Conservation (phyloP, 2,329 filamentous ascomycete genomes). For the Emydomyces testavorans region DNA sequence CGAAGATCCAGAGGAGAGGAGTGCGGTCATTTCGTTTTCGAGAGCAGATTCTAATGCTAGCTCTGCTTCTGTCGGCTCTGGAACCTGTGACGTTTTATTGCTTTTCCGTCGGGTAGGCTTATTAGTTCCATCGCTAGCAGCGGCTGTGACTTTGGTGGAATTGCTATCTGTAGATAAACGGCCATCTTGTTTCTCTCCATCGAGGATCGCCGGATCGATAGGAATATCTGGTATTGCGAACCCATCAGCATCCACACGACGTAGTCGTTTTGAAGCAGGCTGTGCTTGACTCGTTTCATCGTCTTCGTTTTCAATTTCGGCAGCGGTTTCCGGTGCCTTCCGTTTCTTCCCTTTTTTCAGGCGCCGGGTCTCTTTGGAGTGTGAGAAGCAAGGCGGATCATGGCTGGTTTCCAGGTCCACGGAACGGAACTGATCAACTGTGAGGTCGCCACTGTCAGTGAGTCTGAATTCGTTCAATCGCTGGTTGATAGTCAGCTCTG, state of each 20-base stretch:
- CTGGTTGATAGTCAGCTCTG: slow-evolving; percentile 82
- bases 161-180: not conserved
- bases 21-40: slow-evolving; percentile 58
- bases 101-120: slow-evolving; percentile 23
- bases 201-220: slow-evolving; percentile 35
- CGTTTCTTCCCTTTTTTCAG: slow-evolving; percentile 36
- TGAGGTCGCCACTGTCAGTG: slow-evolving; percentile 72
- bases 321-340: slow-evolving; percentile 27
- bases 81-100: slow-evolving; percentile 26
- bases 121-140: not conserved
- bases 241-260: slow-evolving; percentile 52
- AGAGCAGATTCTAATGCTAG: slow-evolving; percentile 48
- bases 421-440: slow-evolving; percentile 66
- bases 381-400: slow-evolving; percentile 69
- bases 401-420: slow-evolving; percentile 52
- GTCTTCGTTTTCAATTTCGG: slow-evolving; percentile 41
- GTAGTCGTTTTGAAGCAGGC: slow-evolving; percentile 22
- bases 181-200: slow-evolving; percentile 6
- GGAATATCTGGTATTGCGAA: slow-evolving; percentile 51
- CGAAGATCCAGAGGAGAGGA: slow-evolving; percentile 41
- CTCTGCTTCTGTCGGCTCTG: slow-evolving; percentile 49
- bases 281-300: slow-evolving; percentile 28
- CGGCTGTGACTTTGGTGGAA: not conserved
- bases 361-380: slow-evolving; percentile 47
- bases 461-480: slow-evolving; percentile 84